Base-by-base conservation (phyloP, 1,284 basidiomycete genomes). In the Sanghuangporus baumii region DNA sequence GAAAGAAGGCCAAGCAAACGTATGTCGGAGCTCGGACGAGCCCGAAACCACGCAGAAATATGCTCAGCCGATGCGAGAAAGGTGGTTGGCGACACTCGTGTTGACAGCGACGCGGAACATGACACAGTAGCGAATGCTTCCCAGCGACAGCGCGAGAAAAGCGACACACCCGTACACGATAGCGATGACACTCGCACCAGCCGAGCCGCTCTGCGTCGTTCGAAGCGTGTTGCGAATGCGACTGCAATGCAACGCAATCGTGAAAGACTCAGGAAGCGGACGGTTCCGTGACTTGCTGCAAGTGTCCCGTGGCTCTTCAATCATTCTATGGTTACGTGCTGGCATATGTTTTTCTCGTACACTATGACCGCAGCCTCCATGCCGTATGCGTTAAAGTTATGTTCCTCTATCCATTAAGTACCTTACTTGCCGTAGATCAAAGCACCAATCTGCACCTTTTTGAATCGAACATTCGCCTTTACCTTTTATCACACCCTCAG, bases 221-320 rank as follows among this genome's bases (percentile, higher is more conserved):
- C 87, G 63, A 87, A 84, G 74, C 77, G 87, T 60, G 86, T 88
- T 31, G 86, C 85, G 46, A 78, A 82, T 65, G 81, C 83, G 9
- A 71, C 77, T 48, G 79, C 80, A 55, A 78, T 79, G 16, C 76
- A 80, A 57, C 79, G 72, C 52, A 73, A 73, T 31, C 43, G 54
- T 16, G 63, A 60, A 20, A 41, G 59, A 41, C 58, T 64, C n/a
- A 64, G 63, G 59, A 60, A 54, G 47, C 54, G 63, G 12, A 57
- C 63, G 2, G 48, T 47, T 8, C 23, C 43, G 11, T 52, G 34
- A 56, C 3, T 18, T 38, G 23, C n/a, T 52, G 11, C 16, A 2
- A n/a, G 51, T 11, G 20, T 8, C 51, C 23, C 11, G 6, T 38
- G 36, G 4, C 23, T 40, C 37, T 14, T 23, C 34, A 11, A 20